These are phyloP conservation scores for Pholiota molesta DNA, from an alignment of 768 basidiomycete species.

Conservation along the genomic window DNA sequence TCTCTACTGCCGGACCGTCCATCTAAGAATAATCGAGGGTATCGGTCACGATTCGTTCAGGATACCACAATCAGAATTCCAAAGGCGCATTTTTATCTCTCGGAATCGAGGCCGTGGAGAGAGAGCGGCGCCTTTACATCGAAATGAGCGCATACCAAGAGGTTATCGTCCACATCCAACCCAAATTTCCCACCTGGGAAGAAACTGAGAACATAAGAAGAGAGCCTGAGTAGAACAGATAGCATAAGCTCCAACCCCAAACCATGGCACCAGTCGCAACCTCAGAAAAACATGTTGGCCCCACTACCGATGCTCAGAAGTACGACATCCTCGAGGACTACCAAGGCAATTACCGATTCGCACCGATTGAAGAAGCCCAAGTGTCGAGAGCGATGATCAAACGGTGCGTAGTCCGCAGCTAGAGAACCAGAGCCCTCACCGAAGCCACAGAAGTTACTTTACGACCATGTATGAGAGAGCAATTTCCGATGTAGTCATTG, in stretches of 20 bases:
- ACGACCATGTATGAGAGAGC: slow-evolving; percentile 72
- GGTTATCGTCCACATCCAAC: slow-evolving; percentile 7
- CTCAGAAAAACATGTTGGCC: slow-evolving; percentile 9
- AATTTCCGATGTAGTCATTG: slow-evolving; percentile 78
- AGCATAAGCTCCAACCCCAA: neutral
- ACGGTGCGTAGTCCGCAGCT: slow-evolving; percentile 39
- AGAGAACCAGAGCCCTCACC: neutral
- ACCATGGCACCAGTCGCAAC: slow-evolving; percentile 32
- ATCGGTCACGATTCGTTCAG: neutral
- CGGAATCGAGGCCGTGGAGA: slow-evolving; percentile 3
- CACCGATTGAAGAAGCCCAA: slow-evolving; percentile 75
- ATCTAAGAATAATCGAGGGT: slow-evolving; percentile 1
- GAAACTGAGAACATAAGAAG: slow-evolving; percentile 9
- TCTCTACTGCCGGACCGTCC: neutral
- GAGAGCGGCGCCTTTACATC: slow-evolving; percentile 3
- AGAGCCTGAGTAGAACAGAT: neutral
- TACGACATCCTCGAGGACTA: slow-evolving; percentile 55
- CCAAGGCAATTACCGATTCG: slow-evolving; percentile 66
- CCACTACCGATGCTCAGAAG: slow-evolving; percentile 23
- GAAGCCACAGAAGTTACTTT: slow-evolving; percentile 56
- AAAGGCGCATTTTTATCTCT: neutral
- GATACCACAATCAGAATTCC: slow-evolving; percentile 1
- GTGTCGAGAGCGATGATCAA: slow-evolving; percentile 80
- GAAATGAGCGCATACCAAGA: slow-evolving; percentile 15
- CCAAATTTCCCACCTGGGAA: slow-evolving; percentile 12